These are phyloP conservation scores for Phytophthora ramorum DNA, from an alignment of 352 stramenopile species.

Conservation along the genomic window DNA sequence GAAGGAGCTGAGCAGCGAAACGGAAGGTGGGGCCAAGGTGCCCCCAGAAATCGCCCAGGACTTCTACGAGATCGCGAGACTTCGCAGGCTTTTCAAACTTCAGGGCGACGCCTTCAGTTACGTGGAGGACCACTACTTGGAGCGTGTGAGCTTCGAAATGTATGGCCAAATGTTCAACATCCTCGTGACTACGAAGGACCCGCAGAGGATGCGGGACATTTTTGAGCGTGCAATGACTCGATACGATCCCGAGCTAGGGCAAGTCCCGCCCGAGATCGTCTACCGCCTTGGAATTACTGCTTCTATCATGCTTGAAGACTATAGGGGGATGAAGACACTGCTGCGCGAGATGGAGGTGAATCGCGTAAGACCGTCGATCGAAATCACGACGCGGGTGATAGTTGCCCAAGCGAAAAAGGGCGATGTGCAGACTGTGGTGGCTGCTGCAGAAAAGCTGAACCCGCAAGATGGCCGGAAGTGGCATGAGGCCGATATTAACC, in stretches of 20 bases:
- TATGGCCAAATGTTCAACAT: constrained; percentile 57
- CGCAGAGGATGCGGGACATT: constrained; percentile 31
- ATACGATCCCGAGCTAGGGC: constrained; percentile 35
- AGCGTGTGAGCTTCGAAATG: constrained; percentile 41
- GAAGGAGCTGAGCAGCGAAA: constrained; percentile 24
- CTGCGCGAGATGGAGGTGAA: constrained; percentile 45
- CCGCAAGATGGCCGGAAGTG: constrained; percentile 37
- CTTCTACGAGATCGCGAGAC: constrained; percentile 42
- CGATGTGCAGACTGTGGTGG: constrained; percentile 44
- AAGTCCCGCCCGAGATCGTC: constrained; percentile 53
- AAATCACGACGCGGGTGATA: constrained; percentile 56
- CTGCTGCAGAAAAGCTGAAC: constrained; percentile 40
- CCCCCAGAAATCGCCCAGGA: constrained; percentile 34
- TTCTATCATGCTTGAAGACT: constrained; percentile 47
- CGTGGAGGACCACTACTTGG: constrained; percentile 43
- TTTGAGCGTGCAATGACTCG: constrained; percentile 39
- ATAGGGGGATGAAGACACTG: constrained; percentile 33
- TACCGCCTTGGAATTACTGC: constrained; percentile 64
- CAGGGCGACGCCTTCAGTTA: constrained; percentile 49
- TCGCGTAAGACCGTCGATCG: constrained; percentile 41
- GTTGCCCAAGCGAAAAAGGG: constrained; percentile 43
- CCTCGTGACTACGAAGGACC: constrained; percentile 30
- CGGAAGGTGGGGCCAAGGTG: constrained; percentile 12
- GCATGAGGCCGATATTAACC: constrained; percentile 57
- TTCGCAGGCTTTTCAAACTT: constrained; percentile 35